Evolutionary conservation across 257 asterid species (phyloP), one percentile per base, ranked within the genome.

Genomic region (Solanum arcanum): DNA sequence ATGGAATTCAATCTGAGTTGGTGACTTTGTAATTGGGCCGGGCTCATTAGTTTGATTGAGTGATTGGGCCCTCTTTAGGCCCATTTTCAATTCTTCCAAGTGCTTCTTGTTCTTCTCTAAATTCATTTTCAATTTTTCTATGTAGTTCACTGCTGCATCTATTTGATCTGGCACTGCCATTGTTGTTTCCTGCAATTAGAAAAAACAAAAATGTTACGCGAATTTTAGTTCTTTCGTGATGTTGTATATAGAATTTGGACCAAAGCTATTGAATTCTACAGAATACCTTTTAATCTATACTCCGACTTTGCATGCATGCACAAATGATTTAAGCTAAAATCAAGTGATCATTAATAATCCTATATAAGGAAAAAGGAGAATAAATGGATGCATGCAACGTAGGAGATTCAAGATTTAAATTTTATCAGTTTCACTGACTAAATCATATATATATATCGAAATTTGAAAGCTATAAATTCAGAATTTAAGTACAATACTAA

Each of bases 1-100:
- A 10, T 91, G 95, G 80, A 94, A 78, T 88, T 92, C 91, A 49
- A 92, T 42, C 33, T 69, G 31, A 18, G 92, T 81, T 16, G 47
- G 2, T 74, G 85, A 62, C 11, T 27, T 82, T 27, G 29, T 87
- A 15, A 52, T 47, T 83, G 59, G 78, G 8, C 10, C 47, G 35
- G 64, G 68, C 47, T 86, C 91, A 72, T 12, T 16, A 2, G 87
- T 84, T 47, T 42, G 25, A 15, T 10, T n/a, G 78, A 86, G 33
- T 44, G 91, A 85, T 21, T 15, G 62, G 8, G 81, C 60, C 49
- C 89, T 75, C 6, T 72, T 88, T 69, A 14, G 77, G 75, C 25
- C 62, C 31, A 59, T 25, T 47, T 87, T 56, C 31, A 91, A 49
- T 21, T 49, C 52, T 47, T 92, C 91, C 86, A 90, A 90, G 88